Conservation (phyloP, 768 basidiomycete species). For the Rhizopogon sp. region DNA sequence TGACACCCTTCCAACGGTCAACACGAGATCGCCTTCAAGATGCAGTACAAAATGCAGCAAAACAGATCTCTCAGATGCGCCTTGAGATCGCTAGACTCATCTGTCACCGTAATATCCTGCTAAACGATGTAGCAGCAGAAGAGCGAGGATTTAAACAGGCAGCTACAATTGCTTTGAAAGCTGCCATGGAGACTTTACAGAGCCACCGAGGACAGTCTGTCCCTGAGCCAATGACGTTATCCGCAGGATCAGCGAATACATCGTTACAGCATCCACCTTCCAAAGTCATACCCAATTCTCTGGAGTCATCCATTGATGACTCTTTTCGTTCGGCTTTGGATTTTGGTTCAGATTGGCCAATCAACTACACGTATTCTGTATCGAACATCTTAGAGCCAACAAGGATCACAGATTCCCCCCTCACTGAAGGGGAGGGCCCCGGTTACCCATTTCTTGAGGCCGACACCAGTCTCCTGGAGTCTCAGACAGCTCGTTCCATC, state of each 20-base stretch:
- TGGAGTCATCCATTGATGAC: constrained; percentile 45
- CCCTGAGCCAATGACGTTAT: constrained; percentile 34
- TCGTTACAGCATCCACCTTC: constrained; percentile 9
- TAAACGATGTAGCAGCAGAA: constrained; percentile 71
- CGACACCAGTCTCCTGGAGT: constrained; percentile 18
- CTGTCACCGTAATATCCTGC: constrained; percentile 76
- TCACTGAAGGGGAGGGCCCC: constrained; percentile 14
- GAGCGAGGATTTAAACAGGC: constrained; percentile 59
- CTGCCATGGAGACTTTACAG: constrained; percentile 64
- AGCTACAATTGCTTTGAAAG: constrained; percentile 66
- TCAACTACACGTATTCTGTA: constrained; percentile 31
- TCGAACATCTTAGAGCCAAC: constrained; percentile 27
- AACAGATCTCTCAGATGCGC: constrained; percentile 59
- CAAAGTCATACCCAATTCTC: constrained; percentile 16
- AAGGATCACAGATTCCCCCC: constrained; percentile 32
- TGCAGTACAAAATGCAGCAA: constrained; percentile 58
- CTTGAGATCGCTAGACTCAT: constrained; percentile 66
- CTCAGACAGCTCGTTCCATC: constrained; percentile 14
- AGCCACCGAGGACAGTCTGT: constrained; percentile 13
- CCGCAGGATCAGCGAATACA: constrained; percentile 14
- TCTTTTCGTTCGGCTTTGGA: constrained; percentile 71
- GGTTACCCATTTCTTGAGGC: constrained; percentile 27
- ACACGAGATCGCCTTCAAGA: constrained; percentile 73
- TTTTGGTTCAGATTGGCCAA: constrained; percentile 44
- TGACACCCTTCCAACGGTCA: constrained; percentile 83